phyloP scores from a whole-genome alignment of 495 filamentous ascomycete species.

The Melanomma pulvis-pyrius region DNA sequence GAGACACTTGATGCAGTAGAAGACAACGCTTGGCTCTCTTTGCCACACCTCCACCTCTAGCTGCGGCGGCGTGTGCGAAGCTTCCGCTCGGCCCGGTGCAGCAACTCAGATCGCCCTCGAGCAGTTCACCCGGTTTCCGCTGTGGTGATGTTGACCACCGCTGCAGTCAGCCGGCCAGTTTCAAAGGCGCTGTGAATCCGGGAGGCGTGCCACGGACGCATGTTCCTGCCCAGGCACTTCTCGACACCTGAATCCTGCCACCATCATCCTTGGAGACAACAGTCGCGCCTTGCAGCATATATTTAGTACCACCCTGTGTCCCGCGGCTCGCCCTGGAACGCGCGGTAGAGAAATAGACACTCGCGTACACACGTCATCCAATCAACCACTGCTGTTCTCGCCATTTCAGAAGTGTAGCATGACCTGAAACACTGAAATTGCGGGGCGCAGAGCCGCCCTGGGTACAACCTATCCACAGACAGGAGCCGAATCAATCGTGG shows the following conservation, averaged over 20 bases:
- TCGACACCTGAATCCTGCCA: background rate
- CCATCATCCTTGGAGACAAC: background rate
- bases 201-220: background rate
- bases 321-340: slow-evolving; percentile 7
- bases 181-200: background rate
- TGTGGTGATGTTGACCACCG: background rate
- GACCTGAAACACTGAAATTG: slow-evolving; percentile 10
- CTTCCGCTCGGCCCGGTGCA: background rate
- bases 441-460: slow-evolving; percentile 1
- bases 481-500: background rate
- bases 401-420: slow-evolving; percentile 5
- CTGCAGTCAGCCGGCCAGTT: background rate
- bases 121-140: background rate
- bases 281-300: background rate
- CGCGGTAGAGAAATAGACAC: slow-evolving; percentile 7
- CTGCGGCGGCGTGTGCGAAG: background rate
- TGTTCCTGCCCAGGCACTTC: background rate
- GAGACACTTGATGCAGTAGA: slow-evolving; percentile 14
- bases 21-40: background rate
- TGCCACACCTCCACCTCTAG: background rate
- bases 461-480: slow-evolving; percentile 3
- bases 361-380: background rate
- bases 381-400: slow-evolving; percentile 1
- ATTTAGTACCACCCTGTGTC: background rate
- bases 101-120: background rate